phyloP scores from a whole-genome alignment of 202 grass and related monocot genomes.

The Hordeum pubiflorum region DNA sequence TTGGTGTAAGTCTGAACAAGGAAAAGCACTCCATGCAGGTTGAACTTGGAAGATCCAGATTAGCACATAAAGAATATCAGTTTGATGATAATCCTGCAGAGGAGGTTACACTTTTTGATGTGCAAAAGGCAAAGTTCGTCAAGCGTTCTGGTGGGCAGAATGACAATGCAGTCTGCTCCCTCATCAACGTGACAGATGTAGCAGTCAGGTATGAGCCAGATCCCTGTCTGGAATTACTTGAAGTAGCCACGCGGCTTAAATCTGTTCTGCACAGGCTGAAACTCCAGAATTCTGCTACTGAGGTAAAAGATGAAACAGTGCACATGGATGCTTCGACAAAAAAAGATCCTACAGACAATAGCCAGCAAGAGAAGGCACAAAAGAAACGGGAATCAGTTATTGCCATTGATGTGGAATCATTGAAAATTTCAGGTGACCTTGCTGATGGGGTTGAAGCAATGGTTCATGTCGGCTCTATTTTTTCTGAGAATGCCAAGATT shows the following conservation, averaged over 20 bases:
- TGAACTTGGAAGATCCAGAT: conserved; percentile 67
- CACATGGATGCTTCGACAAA: conserved; percentile 38
- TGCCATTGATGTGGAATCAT: conserved; percentile 85
- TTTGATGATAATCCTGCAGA: conserved; percentile 43
- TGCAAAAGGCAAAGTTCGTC: conserved; percentile 92
- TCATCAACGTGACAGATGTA: conserved; percentile 76
- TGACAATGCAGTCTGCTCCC: conserved; percentile 68
- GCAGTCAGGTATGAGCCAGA: conserved; percentile 75
- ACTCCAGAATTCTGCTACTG: conserved; percentile 44
- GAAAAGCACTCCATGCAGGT: conserved; percentile 79
- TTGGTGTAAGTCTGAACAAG: conserved; percentile 67
- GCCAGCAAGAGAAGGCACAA: conserved; percentile 52
- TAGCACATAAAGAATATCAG: conserved; percentile 58
- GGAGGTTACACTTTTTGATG: conserved; percentile 54
- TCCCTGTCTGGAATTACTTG: conserved; percentile 72
- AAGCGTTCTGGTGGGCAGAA: conserved; percentile 66
- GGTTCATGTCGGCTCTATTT: conserved; percentile 79
- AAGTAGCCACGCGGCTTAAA: conserved; percentile 61
- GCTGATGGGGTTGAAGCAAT: conserved; percentile 89
- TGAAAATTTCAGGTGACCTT: conserved; percentile 77
- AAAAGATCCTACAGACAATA: conserved; percentile 37
- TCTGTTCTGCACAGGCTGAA: conserved; percentile 61
- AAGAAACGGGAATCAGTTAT: conserved; percentile 77
- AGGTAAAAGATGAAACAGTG: conserved; percentile 55
- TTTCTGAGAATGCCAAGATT: conserved; percentile 97